Base-by-base conservation (phyloP, 108 stramenopile species). In the Nitzschia sp. region DNA sequence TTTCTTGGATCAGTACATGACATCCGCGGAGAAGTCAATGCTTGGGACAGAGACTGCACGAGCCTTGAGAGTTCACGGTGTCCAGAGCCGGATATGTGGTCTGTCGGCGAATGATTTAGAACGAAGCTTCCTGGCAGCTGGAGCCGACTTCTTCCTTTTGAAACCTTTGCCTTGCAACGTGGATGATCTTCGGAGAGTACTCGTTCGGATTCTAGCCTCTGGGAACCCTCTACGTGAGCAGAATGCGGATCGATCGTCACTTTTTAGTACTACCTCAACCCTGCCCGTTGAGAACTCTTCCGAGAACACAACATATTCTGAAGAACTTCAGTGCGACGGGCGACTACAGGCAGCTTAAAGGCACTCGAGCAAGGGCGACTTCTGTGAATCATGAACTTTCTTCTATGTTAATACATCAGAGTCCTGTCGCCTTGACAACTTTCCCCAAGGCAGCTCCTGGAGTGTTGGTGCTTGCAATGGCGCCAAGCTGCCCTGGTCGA, bases 401-500 rank as follows among this genome's bases (percentile, higher is more conserved):
- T n/a, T 53, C 21, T 6, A 53, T 53, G 23, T 53, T n/a, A 15
- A 53, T 53, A 53, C 5, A 8, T 13, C 13, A 42, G 13, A 42
- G 38, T 42, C 38, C 38, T 6, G 38, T 9, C 6, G 38, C 38
- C 13, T 42, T 42, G 19, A 57, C 56, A 25, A 54, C 31, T 36
- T 54, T 13, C 3, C 46, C 31, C 8, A 67, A 36, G 1, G 53
- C 66, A 21, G 62, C 63, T 0, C 64, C 73, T 23, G 73, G 73
- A 48, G 64, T 74, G 21, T 72, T 72, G 25, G 58, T 33, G 0
- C 51, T 54, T 18, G 42, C 59, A 54, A 94, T 94, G 11, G 90
- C 90, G n/a, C 82, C 93, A 46, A 84, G 63, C 64, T 94, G 93
- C 1, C 89, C 89, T 23, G 45, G 64, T 56, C 80, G 66, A 42